Conservation (phyloP, 2,329 filamentous ascomycete species). For the Leptodontidium sp. region DNA sequence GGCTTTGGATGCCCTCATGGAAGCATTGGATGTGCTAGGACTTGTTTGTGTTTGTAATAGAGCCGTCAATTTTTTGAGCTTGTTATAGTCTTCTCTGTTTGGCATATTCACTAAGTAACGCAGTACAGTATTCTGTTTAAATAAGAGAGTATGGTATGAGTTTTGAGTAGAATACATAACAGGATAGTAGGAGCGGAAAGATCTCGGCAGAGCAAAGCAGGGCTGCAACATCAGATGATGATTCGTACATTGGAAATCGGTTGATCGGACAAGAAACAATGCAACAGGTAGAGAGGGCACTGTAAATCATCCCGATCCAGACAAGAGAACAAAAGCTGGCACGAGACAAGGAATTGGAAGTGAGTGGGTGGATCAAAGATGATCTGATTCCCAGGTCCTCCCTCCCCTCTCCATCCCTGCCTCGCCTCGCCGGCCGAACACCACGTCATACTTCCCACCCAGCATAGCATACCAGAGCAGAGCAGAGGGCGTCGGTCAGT, state of each 20-base stretch:
- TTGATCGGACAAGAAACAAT: not conserved
- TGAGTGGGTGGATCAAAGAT: conserved; percentile 6
- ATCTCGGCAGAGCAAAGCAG: too few species aligned
- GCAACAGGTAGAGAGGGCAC: not conserved
- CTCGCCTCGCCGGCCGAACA: not conserved
- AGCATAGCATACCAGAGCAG: not conserved
- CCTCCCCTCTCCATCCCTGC: not conserved
- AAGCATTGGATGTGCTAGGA: not conserved
- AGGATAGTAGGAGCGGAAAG: too few species aligned
- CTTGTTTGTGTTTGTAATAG: not conserved
- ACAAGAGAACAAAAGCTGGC: not conserved
- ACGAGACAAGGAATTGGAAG: not conserved
- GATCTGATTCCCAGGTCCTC: conserved; percentile 7
- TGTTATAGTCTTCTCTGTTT: too few species aligned
- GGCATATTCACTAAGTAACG: too few species aligned
- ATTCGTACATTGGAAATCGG: not conserved
- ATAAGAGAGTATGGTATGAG: too few species aligned
- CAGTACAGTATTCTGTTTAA: too few species aligned
- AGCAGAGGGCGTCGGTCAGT: not conserved
- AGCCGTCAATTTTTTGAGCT: not conserved
- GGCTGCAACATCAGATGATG: not conserved
- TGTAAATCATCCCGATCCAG: not conserved
- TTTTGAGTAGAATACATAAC: too few species aligned
- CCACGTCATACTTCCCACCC: conserved; percentile 21
- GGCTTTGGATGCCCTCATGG: not conserved